Base-by-base conservation (phyloP, 2,329 filamentous ascomycete species). In the Cordyceps militaris region DNA sequence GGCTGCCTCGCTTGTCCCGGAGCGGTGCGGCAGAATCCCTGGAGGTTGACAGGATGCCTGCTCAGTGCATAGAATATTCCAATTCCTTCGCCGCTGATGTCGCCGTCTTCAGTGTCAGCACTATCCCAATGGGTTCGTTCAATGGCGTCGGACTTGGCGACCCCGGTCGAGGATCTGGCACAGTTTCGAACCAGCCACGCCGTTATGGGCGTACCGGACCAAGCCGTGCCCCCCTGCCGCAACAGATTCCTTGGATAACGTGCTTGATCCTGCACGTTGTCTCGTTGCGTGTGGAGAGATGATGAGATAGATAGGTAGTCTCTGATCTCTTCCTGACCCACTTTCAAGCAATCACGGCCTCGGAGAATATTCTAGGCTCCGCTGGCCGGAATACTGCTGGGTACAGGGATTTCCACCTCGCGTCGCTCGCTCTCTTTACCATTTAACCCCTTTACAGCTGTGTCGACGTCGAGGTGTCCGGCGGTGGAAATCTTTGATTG, bases 391-490 rank as follows among this genome's bases (percentile, higher is more conserved):
- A 21, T n/a, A 13, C 48, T 10, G n/a, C 19, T 7, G 48, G 42
- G 13, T 19, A 28, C 30, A 44, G 14, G 34, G 47, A 56, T 46
- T 50, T 57, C 30, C 28, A 16, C 13, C 55, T 61, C 44, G n/a
- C n/a, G n/a, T n/a, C n/a, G n/a, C n/a, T n/a, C n/a, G n/a, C n/a
- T n/a, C n/a, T n/a, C n/a, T n/a, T n/a, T n/a, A n/a, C n/a, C n/a
- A n/a, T n/a, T n/a, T n/a, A 56, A 10, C 57, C 61, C 2, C 36
- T 61, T 3, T 62, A 49, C 54, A 23, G 28, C 60, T 58, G n/a
- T 62, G 59, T 23, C 53, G 59, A 9, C 46, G 50, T 21, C 56
- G 57, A 6, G 11, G 10, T 16, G 52, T 53, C 8, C 48, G 59
- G 4, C 59, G 59, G 19, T 49, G 47, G n/a, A n/a, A 19, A 44